These are phyloP conservation scores for Solanum rostratum DNA, from an alignment of 257 asterid genomes.

Conservation along the genomic window DNA sequence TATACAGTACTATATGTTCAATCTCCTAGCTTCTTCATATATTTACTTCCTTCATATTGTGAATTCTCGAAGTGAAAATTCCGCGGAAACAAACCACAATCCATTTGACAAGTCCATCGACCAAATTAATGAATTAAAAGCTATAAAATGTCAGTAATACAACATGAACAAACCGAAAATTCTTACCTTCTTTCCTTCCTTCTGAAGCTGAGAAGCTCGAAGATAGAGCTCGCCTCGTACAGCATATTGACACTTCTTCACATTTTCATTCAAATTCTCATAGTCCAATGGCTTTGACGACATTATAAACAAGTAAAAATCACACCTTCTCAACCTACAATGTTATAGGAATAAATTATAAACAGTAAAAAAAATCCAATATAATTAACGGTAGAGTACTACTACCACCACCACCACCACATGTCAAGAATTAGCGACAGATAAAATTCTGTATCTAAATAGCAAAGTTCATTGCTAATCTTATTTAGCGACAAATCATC, in stretches of 20 bases:
- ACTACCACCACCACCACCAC: neutral
- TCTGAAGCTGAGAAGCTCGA: constrained; percentile 98
- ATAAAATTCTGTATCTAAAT: neutral
- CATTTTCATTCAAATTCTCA: constrained; percentile 86
- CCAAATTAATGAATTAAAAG: neutral
- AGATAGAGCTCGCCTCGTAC: constrained; percentile 98
- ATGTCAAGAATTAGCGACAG: neutral
- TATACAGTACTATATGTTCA: too few relatives aligned
- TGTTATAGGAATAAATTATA: neutral
- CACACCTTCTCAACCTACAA: neutral
- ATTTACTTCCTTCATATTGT: too few relatives aligned
- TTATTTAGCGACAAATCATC: neutral
- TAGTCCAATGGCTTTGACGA: constrained; percentile 64
- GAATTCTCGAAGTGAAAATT: too few relatives aligned
- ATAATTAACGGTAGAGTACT: neutral
- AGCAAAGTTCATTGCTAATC: neutral
- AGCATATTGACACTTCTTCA: constrained; percentile 94
- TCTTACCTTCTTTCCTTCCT: constrained; percentile 89
- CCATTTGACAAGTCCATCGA: neutral
- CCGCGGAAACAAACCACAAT: too few relatives aligned
- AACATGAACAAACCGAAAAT: neutral
- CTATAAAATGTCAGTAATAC: neutral
- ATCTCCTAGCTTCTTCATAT: too few relatives aligned
- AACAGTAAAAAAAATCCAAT: neutral
- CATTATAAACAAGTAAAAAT: constrained; percentile 18